Evolutionary conservation across 2,329 filamentous ascomycete genomes (phyloP), one percentile per base, ranked within the genome.

Genomic region (Daldinia sp.): DNA sequence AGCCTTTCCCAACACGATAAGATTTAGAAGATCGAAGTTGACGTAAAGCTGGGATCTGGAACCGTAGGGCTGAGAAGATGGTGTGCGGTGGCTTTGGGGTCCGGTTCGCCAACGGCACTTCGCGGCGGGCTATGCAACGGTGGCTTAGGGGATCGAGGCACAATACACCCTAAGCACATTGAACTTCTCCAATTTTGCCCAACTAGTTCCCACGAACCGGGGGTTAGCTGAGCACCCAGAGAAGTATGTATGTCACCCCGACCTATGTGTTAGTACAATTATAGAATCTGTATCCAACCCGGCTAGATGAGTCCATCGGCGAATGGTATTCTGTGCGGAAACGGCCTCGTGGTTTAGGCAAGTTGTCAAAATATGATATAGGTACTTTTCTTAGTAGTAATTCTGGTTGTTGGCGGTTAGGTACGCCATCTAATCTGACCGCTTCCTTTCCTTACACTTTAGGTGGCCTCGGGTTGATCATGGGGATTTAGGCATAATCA

Each of bases 41-140:
- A 56, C 15, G 30, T 37, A 53, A 53, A 41, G 15, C 56, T 53
- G 29, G 30, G 41, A 52, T 58, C 64, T 58, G 57, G 60, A 55
- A 41, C 51, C 56, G 53, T 66, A 61, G 54, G 64, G 61, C 64
- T 63, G 59, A 58, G 27, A 45, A 37, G 51, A 45, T 47, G 52
- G 63, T 57, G 50, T n/a, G 47, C 50, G n/a, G n/a, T n/a, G n/a
- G n/a, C n/a, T n/a, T 29, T 55, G 37, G 48, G 54, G 34, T 48
- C n/a, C 11, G 27, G 52, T 63, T 41, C 56, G 45, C 59, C 41
- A 41, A 39, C 49, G 34, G 37, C 39, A 54, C 11, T 47, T 53
- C 61, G 45, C 48, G 17, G 30, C 47, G 19, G 57, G 62, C 49
- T 61, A 23, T 61, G 50, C 45, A 10, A 2, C 10, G 52, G 52